Evolutionary conservation across 768 basidiomycete genomes (phyloP), one percentile per base, ranked within the genome.

Genomic region (Peribolospora baueri): DNA sequence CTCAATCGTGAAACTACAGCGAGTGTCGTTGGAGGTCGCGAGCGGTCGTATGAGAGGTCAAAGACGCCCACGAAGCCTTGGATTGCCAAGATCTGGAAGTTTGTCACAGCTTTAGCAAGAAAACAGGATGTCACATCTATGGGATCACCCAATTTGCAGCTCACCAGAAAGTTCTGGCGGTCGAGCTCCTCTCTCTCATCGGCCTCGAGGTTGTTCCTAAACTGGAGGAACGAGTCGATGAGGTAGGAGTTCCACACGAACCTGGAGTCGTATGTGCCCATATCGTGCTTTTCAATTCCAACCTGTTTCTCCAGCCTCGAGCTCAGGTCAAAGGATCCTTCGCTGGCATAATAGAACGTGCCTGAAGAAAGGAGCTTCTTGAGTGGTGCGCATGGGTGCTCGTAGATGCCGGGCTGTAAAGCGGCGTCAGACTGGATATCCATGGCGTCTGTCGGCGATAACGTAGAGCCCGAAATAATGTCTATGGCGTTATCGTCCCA

Each of bases 231-330:
- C 62, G 85, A 84, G 47, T 79, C 74, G 48, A 90, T 75, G 53
- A 97, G 79, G 62, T 80, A 90, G 61, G 83, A 80, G 65, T 98
- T 98, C 91, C 91, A 98, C 9, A 97, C 76, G 64, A 90, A 91
- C 52, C 84, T 76, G 54, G 79, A 78, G 65, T 90, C 85, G 61
- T 80, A 85, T n/a, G 72, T 69, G 36, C 70, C 72, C 7, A 74
- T 65, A 61, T 82, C 78, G 58, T 52, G 69, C 50, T 52, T 48
- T 51, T 52, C 52, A 55, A 51, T 51, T 51, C 53, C n/a, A 47
- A 36, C 46, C 40, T 7, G 42, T 36, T 10, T 48, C 11, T 80
- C 71, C 45, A 97, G 71, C 48, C 90, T 72, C 1, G 84, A 81
- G 4, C 87, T 87, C 40, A 97, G 70, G 67, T 97, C 90, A 85